phyloP scores from a whole-genome alignment of 2,329 filamentous ascomycete species.

The Emergomyces africanus region DNA sequence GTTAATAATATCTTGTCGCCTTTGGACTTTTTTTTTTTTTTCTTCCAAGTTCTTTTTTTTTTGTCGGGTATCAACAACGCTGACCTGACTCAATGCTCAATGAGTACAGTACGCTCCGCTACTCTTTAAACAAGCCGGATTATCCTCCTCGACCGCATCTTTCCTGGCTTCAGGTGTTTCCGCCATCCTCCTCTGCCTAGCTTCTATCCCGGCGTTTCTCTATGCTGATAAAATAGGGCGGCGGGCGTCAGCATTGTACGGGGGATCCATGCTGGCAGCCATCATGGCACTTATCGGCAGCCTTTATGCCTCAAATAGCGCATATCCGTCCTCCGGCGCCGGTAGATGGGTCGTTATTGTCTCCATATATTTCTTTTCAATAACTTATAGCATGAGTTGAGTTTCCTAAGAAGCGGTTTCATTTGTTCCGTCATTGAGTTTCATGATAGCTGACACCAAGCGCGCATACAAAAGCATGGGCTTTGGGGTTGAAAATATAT shows the following conservation, averaged over 20 bases:
- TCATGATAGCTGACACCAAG: not conserved
- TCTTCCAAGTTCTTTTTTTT: no score
- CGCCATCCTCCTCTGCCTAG: constrained; percentile 44
- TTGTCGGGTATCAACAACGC: not conserved
- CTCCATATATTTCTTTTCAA: constrained; percentile 18
- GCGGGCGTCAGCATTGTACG: constrained; percentile 41
- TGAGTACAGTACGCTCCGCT: constrained; percentile 43
- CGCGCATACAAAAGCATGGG: constrained; percentile 30
- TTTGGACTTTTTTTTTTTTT: not conserved
- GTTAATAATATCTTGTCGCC: not conserved
- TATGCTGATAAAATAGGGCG: constrained; percentile 47
- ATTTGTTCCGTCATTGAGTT: not conserved
- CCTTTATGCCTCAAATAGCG: constrained; percentile 21
- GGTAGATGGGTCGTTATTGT: constrained; percentile 21
- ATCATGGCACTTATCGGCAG: constrained; percentile 24
- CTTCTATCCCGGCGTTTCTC: constrained; percentile 44
- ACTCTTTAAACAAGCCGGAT: constrained; percentile 47
- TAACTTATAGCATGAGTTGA: constrained; percentile 18
- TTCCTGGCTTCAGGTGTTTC: constrained; percentile 52
- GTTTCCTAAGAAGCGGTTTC: not conserved
- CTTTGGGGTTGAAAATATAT: constrained; percentile 44
- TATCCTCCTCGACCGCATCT: constrained; percentile 40
- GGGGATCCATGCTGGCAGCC: constrained; percentile 38
- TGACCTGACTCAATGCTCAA: not conserved
- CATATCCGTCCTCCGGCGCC: constrained; percentile 17